phyloP scores from a whole-genome alignment of 2,329 filamentous ascomycete species.

The Pseudocercospora cruenta region DNA sequence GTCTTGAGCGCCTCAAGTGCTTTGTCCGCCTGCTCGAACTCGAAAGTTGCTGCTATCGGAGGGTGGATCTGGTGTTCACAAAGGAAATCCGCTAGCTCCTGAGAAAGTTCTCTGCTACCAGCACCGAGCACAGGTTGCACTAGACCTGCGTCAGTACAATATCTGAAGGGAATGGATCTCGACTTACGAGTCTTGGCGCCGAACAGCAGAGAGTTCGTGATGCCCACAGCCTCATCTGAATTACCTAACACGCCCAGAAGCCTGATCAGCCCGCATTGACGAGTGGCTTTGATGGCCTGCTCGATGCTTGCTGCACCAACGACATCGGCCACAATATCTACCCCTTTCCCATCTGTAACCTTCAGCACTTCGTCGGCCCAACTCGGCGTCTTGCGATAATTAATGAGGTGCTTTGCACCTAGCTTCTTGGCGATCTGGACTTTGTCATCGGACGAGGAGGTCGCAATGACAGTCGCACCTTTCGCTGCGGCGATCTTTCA shows the following conservation, averaged over 20 bases:
- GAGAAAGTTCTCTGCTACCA: constrained; percentile 49
- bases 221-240: constrained; percentile 20
- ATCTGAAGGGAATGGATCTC: not conserved
- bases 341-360: constrained; percentile 44
- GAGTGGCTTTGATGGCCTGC: constrained; percentile 44
- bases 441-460: constrained; percentile 61
- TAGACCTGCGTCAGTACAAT: constrained; percentile 4
- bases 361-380: constrained; percentile 62
- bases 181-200: constrained; percentile 30
- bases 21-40: constrained; percentile 38
- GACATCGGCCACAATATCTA: constrained; percentile 54
- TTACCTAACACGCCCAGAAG: constrained; percentile 38
- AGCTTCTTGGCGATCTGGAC: constrained; percentile 55
- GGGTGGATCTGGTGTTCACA: constrained; percentile 45
- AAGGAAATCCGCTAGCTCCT: constrained; percentile 45
- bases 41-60: constrained; percentile 43
- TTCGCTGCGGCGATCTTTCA: constrained; percentile 43
- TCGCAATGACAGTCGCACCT: constrained; percentile 57
- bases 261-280: constrained; percentile 42
- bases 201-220: constrained; percentile 27
- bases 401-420: constrained; percentile 62
- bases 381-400: constrained; percentile 60
- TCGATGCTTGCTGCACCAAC: constrained; percentile 51
- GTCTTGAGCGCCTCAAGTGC: constrained; percentile 38
- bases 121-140: constrained; percentile 30